phyloP scores from a whole-genome alignment of 2,329 filamentous ascomycete genomes.

The Trichoderma guizhouense region DNA sequence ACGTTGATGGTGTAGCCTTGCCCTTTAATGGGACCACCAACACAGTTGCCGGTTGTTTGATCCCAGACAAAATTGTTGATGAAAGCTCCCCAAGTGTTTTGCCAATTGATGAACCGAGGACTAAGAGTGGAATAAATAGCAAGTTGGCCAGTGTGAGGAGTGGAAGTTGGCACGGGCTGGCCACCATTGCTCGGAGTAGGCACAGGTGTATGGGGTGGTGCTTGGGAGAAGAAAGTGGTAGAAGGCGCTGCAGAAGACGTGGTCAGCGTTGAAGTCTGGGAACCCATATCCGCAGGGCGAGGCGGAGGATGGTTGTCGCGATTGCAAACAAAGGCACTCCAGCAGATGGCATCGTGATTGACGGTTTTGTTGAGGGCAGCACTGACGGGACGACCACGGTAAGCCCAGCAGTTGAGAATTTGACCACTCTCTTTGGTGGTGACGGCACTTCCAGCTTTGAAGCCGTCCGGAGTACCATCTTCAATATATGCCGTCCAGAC shows the following conservation, averaged over 20 bases:
- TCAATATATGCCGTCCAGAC: slow-evolving; percentile 43
- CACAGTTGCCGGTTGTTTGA: slow-evolving; percentile 34
- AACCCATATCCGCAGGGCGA: slow-evolving; percentile 35
- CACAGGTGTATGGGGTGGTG: slow-evolving; percentile 25
- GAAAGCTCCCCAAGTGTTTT: slow-evolving; percentile 37
- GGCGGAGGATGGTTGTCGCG: slow-evolving; percentile 33
- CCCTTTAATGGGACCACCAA: slow-evolving; percentile 32
- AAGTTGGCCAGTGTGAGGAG: slow-evolving; percentile 31
- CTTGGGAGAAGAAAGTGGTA: slow-evolving; percentile 32
- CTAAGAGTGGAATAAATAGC: slow-evolving; percentile 34
- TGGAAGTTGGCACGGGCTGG: slow-evolving; percentile 31
- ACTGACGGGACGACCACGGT: slow-evolving; percentile 40
- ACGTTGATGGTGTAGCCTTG: slow-evolving; percentile 38
- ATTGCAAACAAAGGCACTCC: slow-evolving; percentile 43
- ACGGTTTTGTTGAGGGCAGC: slow-evolving; percentile 38
- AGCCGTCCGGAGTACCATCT: slow-evolving; percentile 39
- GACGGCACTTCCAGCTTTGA: slow-evolving; percentile 39
- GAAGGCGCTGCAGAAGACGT: slow-evolving; percentile 32
- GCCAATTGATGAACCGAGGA: slow-evolving; percentile 41
- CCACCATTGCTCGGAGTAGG: slow-evolving; percentile 27
- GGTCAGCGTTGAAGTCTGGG: slow-evolving; percentile 34
- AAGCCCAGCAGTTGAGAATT: slow-evolving; percentile 41
- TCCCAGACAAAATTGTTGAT: slow-evolving; percentile 42
- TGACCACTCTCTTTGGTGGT: slow-evolving; percentile 39
- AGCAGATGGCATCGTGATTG: slow-evolving; percentile 37